Evolutionary conservation across 1,284 basidiomycete genomes (phyloP), one percentile per base, ranked within the genome.

Genomic region (Papiliotrema terrestris): DNA sequence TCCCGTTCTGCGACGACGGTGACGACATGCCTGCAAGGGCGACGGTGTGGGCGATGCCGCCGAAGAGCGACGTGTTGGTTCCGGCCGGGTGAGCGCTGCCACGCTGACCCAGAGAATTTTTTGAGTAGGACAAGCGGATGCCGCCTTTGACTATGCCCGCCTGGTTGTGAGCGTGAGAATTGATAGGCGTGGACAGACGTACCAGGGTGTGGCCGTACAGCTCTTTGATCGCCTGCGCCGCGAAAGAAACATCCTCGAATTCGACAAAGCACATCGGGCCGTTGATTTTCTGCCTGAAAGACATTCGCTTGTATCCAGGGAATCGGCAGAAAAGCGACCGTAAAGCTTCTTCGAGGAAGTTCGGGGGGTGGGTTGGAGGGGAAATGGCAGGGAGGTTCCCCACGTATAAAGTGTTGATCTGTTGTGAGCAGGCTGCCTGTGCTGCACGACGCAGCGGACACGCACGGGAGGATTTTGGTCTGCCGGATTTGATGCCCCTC

Each of bases 261-360:
- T 93, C 91, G 47, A 93, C 90, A 74, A 97, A 96, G 75, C 93
- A 97, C 94, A 96, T 96, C 3, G 93, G 92, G 1, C 93, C 91
- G 64, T 93, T 94, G 70, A 84, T 89, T 80, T 98, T 98, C 72
- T 95, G 91, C 56, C 92, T 82, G 80, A 93, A 98, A 66, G 88
- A 93, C 63, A 98, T 83, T 67, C 94, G 89, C 55, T 91, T 87
- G 78, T 87, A 98, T 3, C 94, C 94, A 1, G 84, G 83, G 42
- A 86, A 86, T 37, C 81, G 81, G 41, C 83, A 81, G 74, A 98
- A 98, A 45, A 95, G 78, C 37, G 85, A 84, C 56, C 90, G 82
- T 17, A 98, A 80, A 45, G 84, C 86, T 53, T 91, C 90, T 75
- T 97, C 91, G 1, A 97, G 82, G 66, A 86, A 84, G 65, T 86